A percentile compares a stretch with the other conserved stretches of the same genome.
phyloP scores from a whole-genome alignment of 257 asterid species.

The Penstemon barbatus region DNA sequence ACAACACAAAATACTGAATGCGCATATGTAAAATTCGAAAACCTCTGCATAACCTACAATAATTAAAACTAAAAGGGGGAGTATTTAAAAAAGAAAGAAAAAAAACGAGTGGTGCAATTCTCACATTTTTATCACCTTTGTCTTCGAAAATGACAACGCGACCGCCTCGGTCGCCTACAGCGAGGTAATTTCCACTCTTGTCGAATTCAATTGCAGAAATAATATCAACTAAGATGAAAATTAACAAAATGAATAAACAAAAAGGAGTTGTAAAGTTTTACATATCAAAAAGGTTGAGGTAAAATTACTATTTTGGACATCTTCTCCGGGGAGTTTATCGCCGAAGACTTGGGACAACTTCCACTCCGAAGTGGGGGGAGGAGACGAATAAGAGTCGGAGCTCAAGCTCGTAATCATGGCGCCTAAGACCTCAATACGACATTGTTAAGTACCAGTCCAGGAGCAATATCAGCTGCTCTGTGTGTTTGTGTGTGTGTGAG shows the following conservation, averaged over 20 bases:
- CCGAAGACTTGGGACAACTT: slow-evolving; percentile 78
- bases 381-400: slow-evolving; percentile 35
- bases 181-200: slow-evolving; percentile 64
- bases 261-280: neutral
- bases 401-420: slow-evolving; percentile 41
- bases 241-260: slow-evolving; percentile 3
- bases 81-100: neutral
- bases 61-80: neutral
- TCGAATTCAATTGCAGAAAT: slow-evolving; percentile 76
- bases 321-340: slow-evolving; percentile 61
- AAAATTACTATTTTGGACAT: slow-evolving; percentile 56
- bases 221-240: slow-evolving; percentile 55
- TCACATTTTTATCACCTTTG: slow-evolving; percentile 55
- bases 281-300: neutral
- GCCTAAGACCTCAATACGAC: slow-evolving; percentile 40
- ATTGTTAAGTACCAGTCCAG: slow-evolving; percentile 5
- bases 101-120: slow-evolving; percentile 25
- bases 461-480: slow-evolving; percentile 14
- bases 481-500: neutral
- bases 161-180: slow-evolving; percentile 87
- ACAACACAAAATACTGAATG: neutral
- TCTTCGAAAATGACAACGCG: slow-evolving; percentile 68
- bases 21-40: neutral
- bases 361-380: slow-evolving; percentile 55
- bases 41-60: neutral